Percentiles rank a stretch among this genome's conserved stretches.
phyloP scores from a whole-genome alignment of 2,329 filamentous ascomycete species.

The Trichophyton simii region DNA sequence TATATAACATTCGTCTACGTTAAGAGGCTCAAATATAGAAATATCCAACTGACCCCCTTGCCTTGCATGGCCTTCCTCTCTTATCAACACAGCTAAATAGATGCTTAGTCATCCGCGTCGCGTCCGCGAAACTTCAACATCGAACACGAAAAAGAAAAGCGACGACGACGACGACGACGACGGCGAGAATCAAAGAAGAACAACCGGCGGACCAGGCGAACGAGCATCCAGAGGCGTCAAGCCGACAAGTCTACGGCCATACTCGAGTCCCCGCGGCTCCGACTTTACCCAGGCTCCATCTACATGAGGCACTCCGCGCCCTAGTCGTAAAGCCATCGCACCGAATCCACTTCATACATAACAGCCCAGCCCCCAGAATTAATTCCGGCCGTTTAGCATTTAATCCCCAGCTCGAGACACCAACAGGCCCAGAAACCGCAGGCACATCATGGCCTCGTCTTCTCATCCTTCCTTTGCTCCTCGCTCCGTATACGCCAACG shows the following conservation, averaged over 20 bases:
- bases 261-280: background rate
- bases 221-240: background rate
- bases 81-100: no score
- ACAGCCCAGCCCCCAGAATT: background rate
- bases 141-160: background rate
- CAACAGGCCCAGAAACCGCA: constrained; percentile 14
- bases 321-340: background rate
- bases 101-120: background rate
- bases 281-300: background rate
- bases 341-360: constrained; percentile 1
- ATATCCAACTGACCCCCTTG: no score
- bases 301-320: background rate
- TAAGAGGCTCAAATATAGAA: no score
- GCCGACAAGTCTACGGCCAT: background rate
- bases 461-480: constrained; percentile 44
- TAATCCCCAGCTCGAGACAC: background rate
- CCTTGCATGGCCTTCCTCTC: no score
- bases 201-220: background rate
- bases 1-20: no score
- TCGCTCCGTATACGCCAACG: constrained; percentile 39
- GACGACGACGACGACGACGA: background rate
- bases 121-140: background rate
- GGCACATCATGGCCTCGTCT: constrained; percentile 31
- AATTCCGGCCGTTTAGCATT: background rate
- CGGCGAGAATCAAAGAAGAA: background rate